Conservation (phyloP, 768 basidiomycete species). For the Lactarius hengduanensis region DNA sequence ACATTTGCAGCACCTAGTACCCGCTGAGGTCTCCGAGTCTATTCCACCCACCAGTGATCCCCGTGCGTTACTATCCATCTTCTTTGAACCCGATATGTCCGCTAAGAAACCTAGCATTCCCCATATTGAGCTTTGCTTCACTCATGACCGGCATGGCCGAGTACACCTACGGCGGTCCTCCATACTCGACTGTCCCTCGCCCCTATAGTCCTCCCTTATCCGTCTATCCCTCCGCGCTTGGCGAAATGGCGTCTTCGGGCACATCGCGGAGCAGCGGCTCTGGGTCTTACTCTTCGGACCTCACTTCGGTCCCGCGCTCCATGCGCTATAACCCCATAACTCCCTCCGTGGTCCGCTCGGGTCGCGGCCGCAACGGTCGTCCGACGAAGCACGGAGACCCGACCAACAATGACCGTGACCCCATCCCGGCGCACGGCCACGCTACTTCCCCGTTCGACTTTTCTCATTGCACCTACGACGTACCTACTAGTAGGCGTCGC, state of each 20-base stretch:
- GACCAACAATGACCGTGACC: conserved; percentile 71
- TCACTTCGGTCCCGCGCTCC: conserved; percentile 65
- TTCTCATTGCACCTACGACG: conserved; percentile 6
- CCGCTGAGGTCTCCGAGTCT: conserved; percentile 58
- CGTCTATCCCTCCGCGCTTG: conserved; percentile 62
- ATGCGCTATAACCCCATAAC: conserved; percentile 76
- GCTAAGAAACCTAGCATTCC: conserved; percentile 46
- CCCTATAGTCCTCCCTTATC: conserved; percentile 45
- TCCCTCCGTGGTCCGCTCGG: conserved; percentile 49
- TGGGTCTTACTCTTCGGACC: conserved; percentile 53
- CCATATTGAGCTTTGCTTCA: conserved; percentile 54
- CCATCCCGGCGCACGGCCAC: conserved; percentile 51
- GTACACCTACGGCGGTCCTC: conserved; percentile 54
- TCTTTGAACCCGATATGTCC: conserved; percentile 15
- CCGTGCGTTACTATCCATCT: conserved; percentile 45
- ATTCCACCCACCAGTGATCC: conserved; percentile 44
- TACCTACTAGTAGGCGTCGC: conserved; percentile 51
- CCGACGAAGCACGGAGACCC: conserved; percentile 52
- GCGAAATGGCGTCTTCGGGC: conserved; percentile 65
- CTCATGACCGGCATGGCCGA: conserved; percentile 61
- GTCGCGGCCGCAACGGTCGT: conserved; percentile 45
- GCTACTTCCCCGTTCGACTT: conserved; percentile 35
- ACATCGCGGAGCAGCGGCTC: conserved; percentile 61
- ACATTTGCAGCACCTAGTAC: conserved; percentile 59
- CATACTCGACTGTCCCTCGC: conserved; percentile 49